Evolutionary conservation across 108 stramenopile species (phyloP).

Genomic region (Nitzschia sp.): DNA sequence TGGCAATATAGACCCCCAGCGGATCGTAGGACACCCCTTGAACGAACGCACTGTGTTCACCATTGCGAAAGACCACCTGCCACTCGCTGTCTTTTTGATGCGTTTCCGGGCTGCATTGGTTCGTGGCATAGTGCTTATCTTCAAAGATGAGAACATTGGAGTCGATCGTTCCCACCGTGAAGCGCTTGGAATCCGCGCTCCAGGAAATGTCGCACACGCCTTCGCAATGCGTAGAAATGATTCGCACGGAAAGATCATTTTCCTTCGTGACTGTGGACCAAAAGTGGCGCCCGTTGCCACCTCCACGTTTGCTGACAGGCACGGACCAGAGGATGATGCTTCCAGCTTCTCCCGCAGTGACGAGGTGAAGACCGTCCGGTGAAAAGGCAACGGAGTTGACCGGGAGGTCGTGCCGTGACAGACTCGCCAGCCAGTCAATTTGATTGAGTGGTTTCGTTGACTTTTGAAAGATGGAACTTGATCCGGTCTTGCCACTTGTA

Average conservation of each 20-base stretch:
- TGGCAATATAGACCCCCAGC: constrained; percentile 80
- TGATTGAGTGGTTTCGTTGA: constrained; percentile 26
- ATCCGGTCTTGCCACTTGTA: neutral
- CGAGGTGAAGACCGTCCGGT: constrained; percentile 85
- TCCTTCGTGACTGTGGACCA: constrained; percentile 50
- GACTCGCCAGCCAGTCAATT: constrained; percentile 65
- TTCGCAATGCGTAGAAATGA: constrained; percentile 60
- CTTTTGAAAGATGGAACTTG: constrained; percentile 12
- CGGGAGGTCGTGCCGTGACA: constrained; percentile 62
- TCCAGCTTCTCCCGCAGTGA: constrained; percentile 88
- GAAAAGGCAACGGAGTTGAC: constrained; percentile 73
- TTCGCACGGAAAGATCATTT: constrained; percentile 57
- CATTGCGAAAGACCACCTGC: constrained; percentile 60
- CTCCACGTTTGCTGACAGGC: constrained; percentile 51
- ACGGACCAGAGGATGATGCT: constrained; percentile 68
- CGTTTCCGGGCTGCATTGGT: constrained; percentile 21
- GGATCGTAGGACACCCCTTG: constrained; percentile 90
- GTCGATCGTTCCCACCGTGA: constrained; percentile 76
- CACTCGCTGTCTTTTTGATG: constrained; percentile 47
- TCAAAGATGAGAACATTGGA: constrained; percentile 56
- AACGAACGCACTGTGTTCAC: constrained; percentile 82
- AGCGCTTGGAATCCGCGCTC: constrained; percentile 70
- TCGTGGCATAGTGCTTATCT: constrained; percentile 25
- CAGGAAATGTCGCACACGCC: constrained; percentile 79
- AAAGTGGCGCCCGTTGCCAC: constrained; percentile 45